These are phyloP conservation scores for Hericium erinaceus DNA, from an alignment of 768 basidiomycete genomes.

Conservation along the genomic window DNA sequence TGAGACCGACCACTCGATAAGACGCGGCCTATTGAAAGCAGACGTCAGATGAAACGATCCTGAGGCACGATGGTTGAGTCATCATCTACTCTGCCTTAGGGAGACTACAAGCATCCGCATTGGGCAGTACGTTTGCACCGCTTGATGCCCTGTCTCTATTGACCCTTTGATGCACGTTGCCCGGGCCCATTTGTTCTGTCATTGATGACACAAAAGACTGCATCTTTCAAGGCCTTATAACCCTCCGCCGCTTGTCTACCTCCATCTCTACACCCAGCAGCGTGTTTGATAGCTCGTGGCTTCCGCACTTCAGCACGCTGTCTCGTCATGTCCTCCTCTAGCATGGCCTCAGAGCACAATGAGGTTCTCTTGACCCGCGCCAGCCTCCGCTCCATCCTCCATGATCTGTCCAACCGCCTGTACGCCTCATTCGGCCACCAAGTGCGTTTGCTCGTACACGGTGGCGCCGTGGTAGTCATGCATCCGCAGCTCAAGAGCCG, in stretches of 20 bases:
- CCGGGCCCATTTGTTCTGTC: not conserved
- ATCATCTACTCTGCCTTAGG: too few relatives aligned
- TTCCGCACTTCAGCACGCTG: too few relatives aligned
- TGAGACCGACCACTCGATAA: too few relatives aligned
- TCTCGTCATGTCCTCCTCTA: not conserved
- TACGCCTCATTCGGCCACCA: constrained; percentile 36
- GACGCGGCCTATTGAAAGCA: too few relatives aligned
- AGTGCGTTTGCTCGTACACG: constrained; percentile 58
- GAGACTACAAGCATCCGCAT: not conserved
- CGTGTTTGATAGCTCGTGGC: too few relatives aligned
- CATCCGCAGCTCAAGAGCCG: constrained; percentile 36
- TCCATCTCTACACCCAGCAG: too few relatives aligned
- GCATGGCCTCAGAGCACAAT: constrained; percentile 18
- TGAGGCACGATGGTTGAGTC: too few relatives aligned
- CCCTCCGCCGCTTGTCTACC: too few relatives aligned
- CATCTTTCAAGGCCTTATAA: too few relatives aligned
- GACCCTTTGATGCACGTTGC: not conserved
- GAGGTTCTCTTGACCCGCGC: constrained; percentile 22
- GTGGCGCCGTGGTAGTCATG: constrained; percentile 67
- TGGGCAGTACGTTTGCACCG: not conserved
- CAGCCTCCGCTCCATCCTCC: constrained; percentile 37
- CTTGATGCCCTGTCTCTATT: not conserved
- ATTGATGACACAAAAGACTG: not conserved
- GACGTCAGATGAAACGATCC: too few relatives aligned
- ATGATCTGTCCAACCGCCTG: constrained; percentile 42